Evolutionary conservation across 352 stramenopile species (phyloP), one percentile per base, ranked within the genome.

Genomic region (Phytophthora multivora): DNA sequence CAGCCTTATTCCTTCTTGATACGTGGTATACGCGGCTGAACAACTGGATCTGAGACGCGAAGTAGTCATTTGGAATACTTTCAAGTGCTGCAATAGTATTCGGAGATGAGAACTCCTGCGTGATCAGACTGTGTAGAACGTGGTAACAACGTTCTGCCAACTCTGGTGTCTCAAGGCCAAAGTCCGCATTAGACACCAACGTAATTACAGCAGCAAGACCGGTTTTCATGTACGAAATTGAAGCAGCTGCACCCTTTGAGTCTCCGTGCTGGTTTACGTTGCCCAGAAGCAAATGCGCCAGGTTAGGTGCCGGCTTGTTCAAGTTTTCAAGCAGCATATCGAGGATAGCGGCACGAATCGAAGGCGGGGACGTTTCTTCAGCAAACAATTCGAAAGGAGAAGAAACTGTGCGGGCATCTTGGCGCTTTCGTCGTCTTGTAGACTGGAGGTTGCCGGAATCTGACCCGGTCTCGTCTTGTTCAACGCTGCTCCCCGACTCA

Each of bases 241-340:
- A 43, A 19, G 42, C 31, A 30, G 47, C 23, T 18, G 46, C 45
- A 40, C 30, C 51, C 23, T 81, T 82, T 4, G 66, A 66, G n/a
- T 70, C 63, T 49, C 64, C 50, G 50, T 66, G 58, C 41, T 75
- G 63, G 23, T 80, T 75, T 21, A 91, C 60, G 40, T 83, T 75
- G 3, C 83, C 83, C 21, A 94, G 73, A 8, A 95, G 45, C 23
- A 95, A 61, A 62, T 93, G 85, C 7, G 83, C 66, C 30, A 95
- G 39, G 50, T 95, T 95, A 11, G 86, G 86, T 18, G 83, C 72
- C 9, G 86, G 76, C 52, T 92, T 92, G 30, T 69, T 66, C 11
- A 95, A 62, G 57, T 93, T 95, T 55, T 89, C 84, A 13, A 95
- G 62, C 7, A 95, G 46, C 46, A 95, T 45, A 63, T 93, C 86